A percentile compares a stretch with the other conserved stretches of the same genome.
These are phyloP conservation scores for Cercophora sp. DNA, from an alignment of 495 filamentous ascomycete species.

Conservation along the genomic window DNA sequence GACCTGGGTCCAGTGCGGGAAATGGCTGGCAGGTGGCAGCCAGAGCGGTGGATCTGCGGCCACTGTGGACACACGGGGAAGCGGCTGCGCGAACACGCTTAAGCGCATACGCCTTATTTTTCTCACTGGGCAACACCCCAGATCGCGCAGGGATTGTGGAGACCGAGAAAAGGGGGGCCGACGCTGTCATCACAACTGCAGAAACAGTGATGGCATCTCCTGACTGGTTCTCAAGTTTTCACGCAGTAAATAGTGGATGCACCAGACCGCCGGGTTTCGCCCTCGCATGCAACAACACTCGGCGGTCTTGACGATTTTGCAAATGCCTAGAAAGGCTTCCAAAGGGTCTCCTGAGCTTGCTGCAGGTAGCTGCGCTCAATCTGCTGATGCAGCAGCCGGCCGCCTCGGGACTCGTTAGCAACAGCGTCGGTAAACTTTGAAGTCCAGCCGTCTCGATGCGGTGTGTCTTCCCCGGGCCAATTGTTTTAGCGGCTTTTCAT, in stretches of 20 bases:
- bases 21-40: conserved; percentile 17
- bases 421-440: neutral
- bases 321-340: no score
- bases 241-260: no score
- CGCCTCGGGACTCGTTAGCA: neutral
- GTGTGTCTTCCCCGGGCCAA: neutral
- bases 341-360: no score
- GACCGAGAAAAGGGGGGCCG: conserved; percentile 9
- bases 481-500: neutral
- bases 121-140: conserved; percentile 14
- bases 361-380: conserved; percentile 1
- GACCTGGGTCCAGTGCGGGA: conserved; percentile 1
- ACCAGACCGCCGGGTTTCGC: no score
- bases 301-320: no score
- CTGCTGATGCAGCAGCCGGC: neutral
- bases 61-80: neutral
- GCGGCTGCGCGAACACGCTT: conserved; percentile 8
- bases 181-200: no score
- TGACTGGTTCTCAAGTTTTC: no score
- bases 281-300: no score
- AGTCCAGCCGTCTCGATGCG: neutral
- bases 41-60: conserved; percentile 1
- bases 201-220: no score
- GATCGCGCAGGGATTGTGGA: conserved; percentile 4
- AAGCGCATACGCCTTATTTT: conserved; percentile 12